Evolutionary conservation across 2,329 filamentous ascomycete species (phyloP), one percentile per base, ranked within the genome.

Genomic region (Pseudogymnoascus sp.): DNA sequence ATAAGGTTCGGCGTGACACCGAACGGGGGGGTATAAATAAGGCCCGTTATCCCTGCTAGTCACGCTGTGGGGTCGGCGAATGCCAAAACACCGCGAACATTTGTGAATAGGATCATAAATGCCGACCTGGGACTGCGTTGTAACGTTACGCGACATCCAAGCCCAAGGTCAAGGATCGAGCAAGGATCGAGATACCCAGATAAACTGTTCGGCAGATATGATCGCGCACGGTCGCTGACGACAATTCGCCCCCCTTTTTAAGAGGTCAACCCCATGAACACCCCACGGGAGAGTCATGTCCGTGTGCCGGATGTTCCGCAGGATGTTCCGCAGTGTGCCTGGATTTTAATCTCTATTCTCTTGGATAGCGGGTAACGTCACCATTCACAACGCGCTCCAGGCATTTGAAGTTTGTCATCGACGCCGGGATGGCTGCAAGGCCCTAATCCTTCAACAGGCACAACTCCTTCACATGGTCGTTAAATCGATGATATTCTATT

Each of bases 1-100:
- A 56, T 56, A 56, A 56, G 50, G 50, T 56, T 56, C 26, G 29
- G 50, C 50, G 50, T 56, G 50, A 56, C 29, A 56, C 8, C n/a
- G 13, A 19, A 16, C 44, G 31, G 24, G 47, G 47, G 47, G 47
- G 47, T 53, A 33, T 33, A 53, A 53, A 53, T 53, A 53, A 53
- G 47, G 47, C 47, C 47, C 47, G 47, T 53, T 53, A 53, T 53
- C 47, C 47, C 8, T 53, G n/a, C 47, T 56, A 33, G 50, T 56
- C 50, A 56, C 50, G 50, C 50, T 19, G n/a, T 56, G n/a, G 50
- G n/a, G 19, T 56, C 26, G 50, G 50, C 5, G 13, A 56, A 56
- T 56, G 26, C 50, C 19, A 26, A 33, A 56, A 33, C 26, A 29
- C 50, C 8, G 26, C 50, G 29, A 56, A 33, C 31, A 56, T 11